phyloP scores from a whole-genome alignment of 2,329 filamentous ascomycete genomes.

The Trichophyton simii region DNA sequence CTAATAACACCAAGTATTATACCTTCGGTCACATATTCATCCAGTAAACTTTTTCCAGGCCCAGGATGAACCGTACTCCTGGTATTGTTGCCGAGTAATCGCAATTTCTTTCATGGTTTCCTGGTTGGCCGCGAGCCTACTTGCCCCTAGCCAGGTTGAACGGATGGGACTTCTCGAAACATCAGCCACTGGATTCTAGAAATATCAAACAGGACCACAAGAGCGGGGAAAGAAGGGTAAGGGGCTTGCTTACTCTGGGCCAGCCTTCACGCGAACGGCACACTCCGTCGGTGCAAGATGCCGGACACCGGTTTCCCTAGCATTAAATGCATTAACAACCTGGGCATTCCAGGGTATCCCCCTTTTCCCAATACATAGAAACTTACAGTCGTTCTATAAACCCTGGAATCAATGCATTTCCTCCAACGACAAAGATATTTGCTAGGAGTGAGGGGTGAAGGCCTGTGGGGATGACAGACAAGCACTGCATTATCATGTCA shows the following conservation, averaged over 20 bases:
- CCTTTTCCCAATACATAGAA: not conserved
- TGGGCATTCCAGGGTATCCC: not conserved
- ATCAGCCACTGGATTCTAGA: not conserved
- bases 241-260: constrained; percentile 44
- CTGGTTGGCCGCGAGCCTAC: constrained; percentile 57
- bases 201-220: constrained; percentile 1
- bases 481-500: constrained; percentile 67
- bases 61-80: constrained; percentile 70
- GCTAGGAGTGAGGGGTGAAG: constrained; percentile 72
- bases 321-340: constrained; percentile 14
- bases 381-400: constrained; percentile 63
- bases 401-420: constrained; percentile 66
- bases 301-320: constrained; percentile 54
- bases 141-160: constrained; percentile 77
- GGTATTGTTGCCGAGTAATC: constrained; percentile 82
- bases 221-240: constrained; percentile 3
- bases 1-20: not conserved
- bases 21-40: not conserved
- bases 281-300: constrained; percentile 63
- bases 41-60: constrained; percentile 55
- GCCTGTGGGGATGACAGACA: constrained; percentile 63
- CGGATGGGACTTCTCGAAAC: constrained; percentile 49
- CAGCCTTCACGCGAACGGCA: constrained; percentile 57
- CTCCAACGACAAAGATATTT: constrained; percentile 81
- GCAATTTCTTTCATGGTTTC: constrained; percentile 52